Percentiles rank a stretch among this genome's conserved stretches.
phyloP scores from a whole-genome alignment of 2,329 filamentous ascomycete species.

The Aureobasidium leucospermi region DNA sequence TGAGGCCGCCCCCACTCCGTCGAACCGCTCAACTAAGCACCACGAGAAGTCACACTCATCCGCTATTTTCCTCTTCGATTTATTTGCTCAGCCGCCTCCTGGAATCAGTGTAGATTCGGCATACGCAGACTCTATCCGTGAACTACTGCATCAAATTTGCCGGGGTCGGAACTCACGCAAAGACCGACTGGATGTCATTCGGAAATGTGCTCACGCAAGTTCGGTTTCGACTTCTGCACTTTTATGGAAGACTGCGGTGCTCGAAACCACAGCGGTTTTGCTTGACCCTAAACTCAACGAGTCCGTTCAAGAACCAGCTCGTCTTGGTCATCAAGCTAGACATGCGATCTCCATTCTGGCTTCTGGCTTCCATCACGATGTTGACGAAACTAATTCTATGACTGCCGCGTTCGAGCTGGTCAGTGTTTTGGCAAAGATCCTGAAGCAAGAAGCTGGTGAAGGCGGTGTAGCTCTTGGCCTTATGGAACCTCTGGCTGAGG shows the following conservation, averaged over 20 bases:
- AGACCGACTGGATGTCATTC: slow-evolving; percentile 15
- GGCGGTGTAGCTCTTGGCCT: slow-evolving; percentile 13
- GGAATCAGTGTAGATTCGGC: neutral
- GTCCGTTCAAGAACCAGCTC: slow-evolving; percentile 7
- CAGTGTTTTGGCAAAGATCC: neutral
- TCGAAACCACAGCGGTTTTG: neutral
- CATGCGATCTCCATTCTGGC: slow-evolving; percentile 10
- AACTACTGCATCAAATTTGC: slow-evolving; percentile 10
- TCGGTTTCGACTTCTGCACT: neutral
- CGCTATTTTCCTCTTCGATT: slow-evolving; percentile 57
- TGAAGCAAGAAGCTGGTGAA: slow-evolving; percentile 13
- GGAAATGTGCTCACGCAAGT: slow-evolving; percentile 13
- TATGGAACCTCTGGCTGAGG: slow-evolving; percentile 14
- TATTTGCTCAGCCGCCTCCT: slow-evolving; percentile 37
- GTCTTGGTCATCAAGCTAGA: slow-evolving; percentile 7
- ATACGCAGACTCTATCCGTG: neutral
- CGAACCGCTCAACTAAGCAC: slow-evolving; percentile 49
- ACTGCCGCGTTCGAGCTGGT: neutral
- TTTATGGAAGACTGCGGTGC: slow-evolving; percentile 4
- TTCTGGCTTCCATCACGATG: neutral
- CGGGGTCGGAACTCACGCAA: slow-evolving; percentile 12
- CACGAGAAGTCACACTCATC: slow-evolving; percentile 50
- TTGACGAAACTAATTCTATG: neutral
- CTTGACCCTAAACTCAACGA: neutral
- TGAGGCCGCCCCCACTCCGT: slow-evolving; percentile 58